These are phyloP conservation scores for Emericellopsis cladophorae DNA, from an alignment of 2,329 filamentous ascomycete species.

Conservation along the genomic window DNA sequence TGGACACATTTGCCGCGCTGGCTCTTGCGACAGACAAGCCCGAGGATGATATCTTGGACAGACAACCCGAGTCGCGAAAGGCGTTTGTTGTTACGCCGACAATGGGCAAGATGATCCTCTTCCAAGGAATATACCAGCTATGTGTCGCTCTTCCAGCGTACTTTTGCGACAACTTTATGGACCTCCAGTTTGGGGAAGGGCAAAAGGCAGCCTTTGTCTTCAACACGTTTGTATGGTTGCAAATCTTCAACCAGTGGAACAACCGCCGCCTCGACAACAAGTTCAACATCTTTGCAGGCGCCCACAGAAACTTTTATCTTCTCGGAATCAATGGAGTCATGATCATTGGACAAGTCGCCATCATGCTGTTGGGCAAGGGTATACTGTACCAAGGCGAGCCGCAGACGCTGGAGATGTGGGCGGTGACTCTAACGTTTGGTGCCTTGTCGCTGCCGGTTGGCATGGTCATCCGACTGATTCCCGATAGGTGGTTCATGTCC, in stretches of 20 bases:
- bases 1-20: slow-evolving; percentile 88
- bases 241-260: slow-evolving; percentile 98
- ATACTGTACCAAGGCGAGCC: slow-evolving; percentile 55
- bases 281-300: slow-evolving; percentile 90
- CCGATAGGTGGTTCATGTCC: slow-evolving; percentile 40
- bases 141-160: slow-evolving; percentile 69
- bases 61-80: slow-evolving; percentile 52
- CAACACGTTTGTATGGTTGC: slow-evolving; percentile 99
- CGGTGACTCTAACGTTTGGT: slow-evolving; percentile 71
- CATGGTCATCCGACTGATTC: slow-evolving; percentile 67
- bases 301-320: slow-evolving; percentile 80
- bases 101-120: slow-evolving; percentile 99
- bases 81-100: slow-evolving; percentile 63
- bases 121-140: slow-evolving; percentile 83
- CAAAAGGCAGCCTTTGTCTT: slow-evolving; percentile 54
- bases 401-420: slow-evolving; percentile 72
- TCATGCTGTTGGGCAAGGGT: slow-evolving; percentile 72
- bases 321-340: slow-evolving; percentile 75
- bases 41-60: slow-evolving; percentile 64
- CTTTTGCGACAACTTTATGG: slow-evolving; percentile 29
- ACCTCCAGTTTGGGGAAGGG: slow-evolving; percentile 29
- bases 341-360: slow-evolving; percentile 79
- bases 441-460: slow-evolving; percentile 78
- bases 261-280: slow-evolving; percentile 89
- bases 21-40: slow-evolving; percentile 87